Evolutionary conservation across 2,329 filamentous ascomycete genomes (phyloP).

Genomic region (Orbilia oligospora): DNA sequence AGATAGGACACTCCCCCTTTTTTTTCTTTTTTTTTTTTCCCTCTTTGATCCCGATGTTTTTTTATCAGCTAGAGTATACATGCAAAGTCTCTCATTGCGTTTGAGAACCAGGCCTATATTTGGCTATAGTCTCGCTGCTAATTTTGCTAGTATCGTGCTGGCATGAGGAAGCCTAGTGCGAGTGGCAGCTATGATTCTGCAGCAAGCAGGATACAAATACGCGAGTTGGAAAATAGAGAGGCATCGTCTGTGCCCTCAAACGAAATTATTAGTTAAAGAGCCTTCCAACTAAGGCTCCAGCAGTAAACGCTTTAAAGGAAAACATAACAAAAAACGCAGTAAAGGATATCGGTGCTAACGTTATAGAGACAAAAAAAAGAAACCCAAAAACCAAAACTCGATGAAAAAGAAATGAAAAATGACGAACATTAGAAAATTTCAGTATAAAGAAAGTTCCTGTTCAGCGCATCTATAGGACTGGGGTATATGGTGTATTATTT

Average conservation of each 20-base stretch:
- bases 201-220: not conserved
- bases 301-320: slow-evolving; percentile 18
- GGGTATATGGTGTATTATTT: slow-evolving; percentile 22
- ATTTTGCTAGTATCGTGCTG: not conserved
- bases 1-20: not conserved
- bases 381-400: not conserved
- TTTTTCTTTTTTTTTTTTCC: too few relatives aligned
- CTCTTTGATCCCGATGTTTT: not conserved
- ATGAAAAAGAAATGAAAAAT: not conserved
- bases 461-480: not conserved
- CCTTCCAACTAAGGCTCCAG: slow-evolving; percentile 25
- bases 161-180: not conserved
- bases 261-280: slow-evolving; percentile 31
- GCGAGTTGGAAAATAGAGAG: slow-evolving; percentile 19
- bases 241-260: slow-evolving; percentile 14
- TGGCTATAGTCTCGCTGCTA: too few relatives aligned
- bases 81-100: not conserved
- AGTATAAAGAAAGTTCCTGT: not conserved
- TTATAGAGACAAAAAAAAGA: not conserved
- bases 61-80: not conserved
- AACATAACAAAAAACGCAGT: slow-evolving; percentile 18
- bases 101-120: too few relatives aligned
- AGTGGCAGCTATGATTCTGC: not conserved
- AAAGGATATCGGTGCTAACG: slow-evolving; percentile 1
- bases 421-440: not conserved